Evolutionary conservation across 2,329 filamentous ascomycete genomes (phyloP).

Genomic region (Zymoseptoria passerinii): DNA sequence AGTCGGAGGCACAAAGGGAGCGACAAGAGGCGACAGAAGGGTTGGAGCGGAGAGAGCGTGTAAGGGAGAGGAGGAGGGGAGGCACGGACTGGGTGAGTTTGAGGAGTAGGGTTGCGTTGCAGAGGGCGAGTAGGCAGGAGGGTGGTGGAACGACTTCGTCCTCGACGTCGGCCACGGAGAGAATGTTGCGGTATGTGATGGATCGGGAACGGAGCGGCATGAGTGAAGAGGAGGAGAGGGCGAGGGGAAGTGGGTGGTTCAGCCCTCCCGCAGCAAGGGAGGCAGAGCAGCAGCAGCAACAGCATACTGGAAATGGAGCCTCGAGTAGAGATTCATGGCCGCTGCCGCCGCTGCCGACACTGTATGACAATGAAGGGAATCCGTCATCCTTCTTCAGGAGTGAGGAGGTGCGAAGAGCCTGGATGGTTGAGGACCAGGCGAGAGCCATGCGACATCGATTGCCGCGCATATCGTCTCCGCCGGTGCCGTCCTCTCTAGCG

Average conservation of each 20-base stretch:
- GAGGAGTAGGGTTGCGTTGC: constrained; percentile 26
- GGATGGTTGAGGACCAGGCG: constrained; percentile 19
- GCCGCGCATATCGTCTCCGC: constrained; percentile 24
- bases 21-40: constrained; percentile 8
- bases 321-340: constrained; percentile 18
- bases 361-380: not conserved
- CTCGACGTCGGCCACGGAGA: constrained; percentile 28
- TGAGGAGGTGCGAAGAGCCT: constrained; percentile 1
- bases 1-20: not conserved
- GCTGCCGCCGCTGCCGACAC: constrained; percentile 20
- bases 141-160: constrained; percentile 2
- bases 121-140: constrained; percentile 25
- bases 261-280: constrained; percentile 6
- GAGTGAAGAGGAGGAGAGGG: constrained; percentile 29
- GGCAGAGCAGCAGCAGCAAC: constrained; percentile 2
- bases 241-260: constrained; percentile 29
- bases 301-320: constrained; percentile 8
- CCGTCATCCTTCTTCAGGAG: not conserved
- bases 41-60: constrained; percentile 19
- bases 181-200: constrained; percentile 35
- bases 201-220: constrained; percentile 29
- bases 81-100: constrained; percentile 26
- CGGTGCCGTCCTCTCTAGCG: constrained; percentile 11
- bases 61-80: constrained; percentile 23
- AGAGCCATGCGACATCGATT: constrained; percentile 28